phyloP scores from a whole-genome alignment of 2,329 filamentous ascomycete genomes.

The Verticillium nubilum region DNA sequence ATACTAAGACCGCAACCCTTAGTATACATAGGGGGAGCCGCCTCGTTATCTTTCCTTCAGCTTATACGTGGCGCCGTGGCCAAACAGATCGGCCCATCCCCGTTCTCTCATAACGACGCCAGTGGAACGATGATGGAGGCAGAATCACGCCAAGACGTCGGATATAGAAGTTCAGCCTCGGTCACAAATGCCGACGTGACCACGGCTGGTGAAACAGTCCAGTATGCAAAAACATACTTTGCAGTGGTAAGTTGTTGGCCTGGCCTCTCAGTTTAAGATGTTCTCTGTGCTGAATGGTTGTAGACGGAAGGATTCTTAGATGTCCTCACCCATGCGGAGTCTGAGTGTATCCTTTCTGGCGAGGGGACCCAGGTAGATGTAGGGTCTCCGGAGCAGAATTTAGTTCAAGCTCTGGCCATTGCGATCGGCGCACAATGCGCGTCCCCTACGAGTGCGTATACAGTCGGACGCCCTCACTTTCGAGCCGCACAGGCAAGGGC shows the following conservation, averaged over 20 bases:
- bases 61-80: slow-evolving; percentile 43
- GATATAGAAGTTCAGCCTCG: background rate
- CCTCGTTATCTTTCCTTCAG: slow-evolving; percentile 50
- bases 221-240: background rate
- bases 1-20: background rate
- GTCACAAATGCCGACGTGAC: background rate
- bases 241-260: background rate
- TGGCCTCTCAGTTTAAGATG: background rate
- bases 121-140: slow-evolving; percentile 48
- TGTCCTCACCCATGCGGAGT: slow-evolving; percentile 21
- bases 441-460: slow-evolving; percentile 19
- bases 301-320: slow-evolving; percentile 28
- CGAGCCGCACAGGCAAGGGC: slow-evolving; percentile 39
- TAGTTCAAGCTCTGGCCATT: slow-evolving; percentile 32
- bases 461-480: slow-evolving; percentile 33
- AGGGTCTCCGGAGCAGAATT: slow-evolving; percentile 8
- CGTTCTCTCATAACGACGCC: slow-evolving; percentile 45
- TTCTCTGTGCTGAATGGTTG: background rate
- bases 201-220: background rate
- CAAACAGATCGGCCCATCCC: slow-evolving; percentile 47
- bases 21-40: slow-evolving; percentile 44
- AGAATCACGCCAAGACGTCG: slow-evolving; percentile 16
- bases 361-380: background rate
- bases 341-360: slow-evolving; percentile 16
- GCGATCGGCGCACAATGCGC: slow-evolving; percentile 47